Percentiles rank a stretch among this genome's conserved stretches.
phyloP scores from a whole-genome alignment of 2,329 filamentous ascomycete genomes.

The Xylaria sp. region DNA sequence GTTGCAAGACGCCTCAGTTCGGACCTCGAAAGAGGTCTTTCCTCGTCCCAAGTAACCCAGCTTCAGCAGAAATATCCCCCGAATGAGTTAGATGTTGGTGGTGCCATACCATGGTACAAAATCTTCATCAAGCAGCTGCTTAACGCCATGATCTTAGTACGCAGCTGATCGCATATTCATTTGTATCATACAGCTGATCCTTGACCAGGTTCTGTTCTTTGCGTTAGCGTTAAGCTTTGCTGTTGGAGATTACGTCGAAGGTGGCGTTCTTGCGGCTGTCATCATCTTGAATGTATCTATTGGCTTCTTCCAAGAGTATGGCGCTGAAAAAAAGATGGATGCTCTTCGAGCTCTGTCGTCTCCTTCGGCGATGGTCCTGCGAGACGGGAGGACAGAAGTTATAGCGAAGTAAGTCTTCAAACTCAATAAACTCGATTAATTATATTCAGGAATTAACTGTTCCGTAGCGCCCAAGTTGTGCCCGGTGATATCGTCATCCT shows the following conservation, averaged over 20 bases:
- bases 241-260: conserved; percentile 75
- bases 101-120: conserved; percentile 75
- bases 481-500: conserved; percentile 76
- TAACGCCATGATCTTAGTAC: conserved; percentile 80
- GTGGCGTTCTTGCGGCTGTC: conserved; percentile 73
- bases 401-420: conserved; percentile 64
- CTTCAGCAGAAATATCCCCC: conserved; percentile 69
- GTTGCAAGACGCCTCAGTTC: conserved; percentile 72
- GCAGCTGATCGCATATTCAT: conserved; percentile 43
- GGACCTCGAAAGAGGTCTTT: conserved; percentile 74
- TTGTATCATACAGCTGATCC: conserved; percentile 49
- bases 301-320: conserved; percentile 73
- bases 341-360: conserved; percentile 70
- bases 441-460: conserved; percentile 34
- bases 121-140: conserved; percentile 78
- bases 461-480: conserved; percentile 68
- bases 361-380: conserved; percentile 70
- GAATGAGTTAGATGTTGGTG: conserved; percentile 77
- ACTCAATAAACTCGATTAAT: conserved; percentile 27
- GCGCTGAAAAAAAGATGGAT: conserved; percentile 75
- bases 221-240: conserved; percentile 79
- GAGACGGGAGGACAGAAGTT: conserved; percentile 67
- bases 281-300: conserved; percentile 76
- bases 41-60: conserved; percentile 66
- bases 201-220: conserved; percentile 76